A percentile compares a stretch with the other conserved stretches of the same genome.
phyloP scores from a whole-genome alignment of 1,284 basidiomycete genomes.

The Phlebopus sp. region DNA sequence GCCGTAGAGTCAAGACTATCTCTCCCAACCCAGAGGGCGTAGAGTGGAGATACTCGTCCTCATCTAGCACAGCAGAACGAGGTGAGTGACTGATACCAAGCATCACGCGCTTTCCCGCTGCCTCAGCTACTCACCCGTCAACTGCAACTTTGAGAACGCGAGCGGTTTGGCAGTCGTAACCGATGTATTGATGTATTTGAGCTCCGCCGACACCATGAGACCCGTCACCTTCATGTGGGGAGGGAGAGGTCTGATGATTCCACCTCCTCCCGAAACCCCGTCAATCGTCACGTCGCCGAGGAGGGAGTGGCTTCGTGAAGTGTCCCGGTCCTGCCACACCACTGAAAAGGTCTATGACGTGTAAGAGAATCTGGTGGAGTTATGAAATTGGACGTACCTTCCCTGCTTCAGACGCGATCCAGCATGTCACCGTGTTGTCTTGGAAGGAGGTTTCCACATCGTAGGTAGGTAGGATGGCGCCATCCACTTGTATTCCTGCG shows the following conservation, averaged over 20 bases:
- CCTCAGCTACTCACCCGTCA: conserved; percentile 4
- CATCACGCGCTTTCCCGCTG: too few species aligned
- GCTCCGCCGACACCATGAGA: background rate
- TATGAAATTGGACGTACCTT: conserved; percentile 4
- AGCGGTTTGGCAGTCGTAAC: conserved; percentile 1
- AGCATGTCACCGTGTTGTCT: conserved; percentile 8
- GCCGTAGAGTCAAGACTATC: conserved; percentile 3
- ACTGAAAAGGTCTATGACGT: conserved; percentile 6
- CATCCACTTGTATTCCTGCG: conserved; percentile 8
- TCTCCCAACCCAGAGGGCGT: conserved; percentile 7
- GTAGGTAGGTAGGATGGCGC: conserved; percentile 2
- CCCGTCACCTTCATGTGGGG: background rate
- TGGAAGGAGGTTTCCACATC: conserved; percentile 4
- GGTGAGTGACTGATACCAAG: background rate
- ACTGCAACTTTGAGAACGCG: conserved; percentile 7
- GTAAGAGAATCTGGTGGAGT: background rate
- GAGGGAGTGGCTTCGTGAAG: background rate
- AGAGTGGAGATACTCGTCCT: conserved; percentile 9
- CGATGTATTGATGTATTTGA: conserved; percentile 1
- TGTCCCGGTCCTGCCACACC: conserved; percentile 5
- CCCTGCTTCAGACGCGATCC: conserved; percentile 11
- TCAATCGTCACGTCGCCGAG: conserved; percentile 3
- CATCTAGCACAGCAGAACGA: conserved; percentile 1
- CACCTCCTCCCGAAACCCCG: conserved; percentile 1
- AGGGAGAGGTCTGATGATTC: background rate